These are phyloP conservation scores for Salix viminalis DNA, from an alignment of 345 rosid genomes.

Conservation along the genomic window DNA sequence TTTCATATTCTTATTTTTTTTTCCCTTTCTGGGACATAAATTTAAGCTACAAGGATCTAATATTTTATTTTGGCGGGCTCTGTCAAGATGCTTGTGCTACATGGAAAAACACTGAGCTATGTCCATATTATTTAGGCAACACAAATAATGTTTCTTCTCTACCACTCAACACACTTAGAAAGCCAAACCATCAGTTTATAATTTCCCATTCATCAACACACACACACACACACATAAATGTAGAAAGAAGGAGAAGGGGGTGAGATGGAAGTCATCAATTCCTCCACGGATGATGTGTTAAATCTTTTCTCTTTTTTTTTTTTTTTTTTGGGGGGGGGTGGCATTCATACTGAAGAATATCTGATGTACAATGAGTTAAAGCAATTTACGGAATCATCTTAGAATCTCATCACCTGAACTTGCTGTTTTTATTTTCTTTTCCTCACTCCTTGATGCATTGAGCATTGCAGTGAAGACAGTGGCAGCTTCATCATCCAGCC, in stretches of 20 bases:
- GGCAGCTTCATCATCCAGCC: conserved; percentile 65
- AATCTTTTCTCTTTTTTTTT: not conserved
- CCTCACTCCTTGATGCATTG: conserved; percentile 62
- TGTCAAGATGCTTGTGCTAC: too few species aligned
- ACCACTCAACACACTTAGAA: too few species aligned
- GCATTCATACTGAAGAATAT: not conserved
- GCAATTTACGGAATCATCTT: conserved; percentile 10
- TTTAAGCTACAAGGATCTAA: not conserved
- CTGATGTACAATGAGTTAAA: not conserved
- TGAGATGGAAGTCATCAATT: not conserved
- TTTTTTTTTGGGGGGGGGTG: too few species aligned
- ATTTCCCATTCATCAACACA: too few species aligned
- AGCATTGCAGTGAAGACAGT: conserved; percentile 73
- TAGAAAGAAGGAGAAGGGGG: too few species aligned
- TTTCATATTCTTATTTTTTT: too few species aligned
- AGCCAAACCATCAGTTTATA: too few species aligned
- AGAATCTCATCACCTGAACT: conserved; percentile 48
- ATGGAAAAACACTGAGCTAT: too few species aligned
- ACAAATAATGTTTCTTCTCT: too few species aligned
- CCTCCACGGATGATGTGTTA: not conserved
- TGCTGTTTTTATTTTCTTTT: conserved; percentile 62
- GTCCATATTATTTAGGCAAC: too few species aligned
- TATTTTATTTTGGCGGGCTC: not conserved
- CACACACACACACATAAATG: too few species aligned
- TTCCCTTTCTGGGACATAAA: not conserved